Evolutionary conservation across 106 monocot species (phyloP), one percentile per base, ranked within the genome.

Genomic region (Hemerocallis citrina): DNA sequence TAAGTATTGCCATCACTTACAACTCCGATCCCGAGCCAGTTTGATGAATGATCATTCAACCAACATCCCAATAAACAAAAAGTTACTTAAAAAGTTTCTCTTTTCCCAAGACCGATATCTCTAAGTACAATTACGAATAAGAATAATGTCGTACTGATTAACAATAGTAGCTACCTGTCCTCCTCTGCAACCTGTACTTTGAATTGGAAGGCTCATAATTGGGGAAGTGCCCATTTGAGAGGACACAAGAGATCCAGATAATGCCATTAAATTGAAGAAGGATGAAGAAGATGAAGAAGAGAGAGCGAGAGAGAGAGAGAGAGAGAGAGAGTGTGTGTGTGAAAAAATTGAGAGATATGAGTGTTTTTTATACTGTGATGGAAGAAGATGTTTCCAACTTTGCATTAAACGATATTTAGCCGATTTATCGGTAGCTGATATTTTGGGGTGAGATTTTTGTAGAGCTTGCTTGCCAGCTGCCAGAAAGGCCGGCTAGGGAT

Each of bases 131-230:
- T 21, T 27, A 25, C 24, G 8, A 6, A 1, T 20, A 20, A 9
- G 14, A 3, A 5, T 11, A 46, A 4, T 19, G 64, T 13, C 32
- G 23, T 7, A 27, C n/a, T n/a, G n/a, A n/a, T n/a, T n/a, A n/a
- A n/a, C n/a, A n/a, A n/a, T n/a, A n/a, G n/a, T n/a, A n/a, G n/a
- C 2, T 75, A 68, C 74, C 74, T 75, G 67, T 59, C 20, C 35
- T 38, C 69, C 49, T 62, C 37, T 68, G 52, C 61, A 32, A 46
- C 43, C 62, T 22, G 31, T 45, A 33, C 62, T 52, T 27, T 55
- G 34, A 24, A 52, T 0, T 6, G 13, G 55, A 4, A 62, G 32
- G 49, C 55, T 36, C 41, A 47, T 22, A 56, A 79, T 64, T 7
- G 37, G 59, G n/a, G 68, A 62, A 34, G 73, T 17, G 12, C 55